phyloP scores from a whole-genome alignment of 2,329 filamentous ascomycete species.

The Fusarium abutilonis region DNA sequence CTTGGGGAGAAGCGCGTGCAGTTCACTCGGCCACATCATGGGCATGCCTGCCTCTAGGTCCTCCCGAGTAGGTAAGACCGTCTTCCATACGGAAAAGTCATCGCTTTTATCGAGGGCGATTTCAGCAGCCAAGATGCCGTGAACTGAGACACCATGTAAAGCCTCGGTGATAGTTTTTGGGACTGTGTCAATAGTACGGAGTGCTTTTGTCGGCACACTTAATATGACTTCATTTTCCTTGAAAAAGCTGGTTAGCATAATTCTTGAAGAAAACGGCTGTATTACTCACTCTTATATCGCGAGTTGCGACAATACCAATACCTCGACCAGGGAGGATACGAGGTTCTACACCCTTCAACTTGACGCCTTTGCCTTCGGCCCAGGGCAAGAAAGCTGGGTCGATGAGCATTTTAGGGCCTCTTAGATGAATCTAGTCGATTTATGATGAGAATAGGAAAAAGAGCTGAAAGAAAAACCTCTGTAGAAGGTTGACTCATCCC shows the following conservation, averaged over 20 bases:
- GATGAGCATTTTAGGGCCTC: constrained; percentile 34
- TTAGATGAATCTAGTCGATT: background rate
- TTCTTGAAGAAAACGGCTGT: background rate
- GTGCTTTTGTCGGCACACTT: constrained; percentile 69
- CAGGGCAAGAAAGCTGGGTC: constrained; percentile 66
- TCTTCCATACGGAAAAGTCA: constrained; percentile 67
- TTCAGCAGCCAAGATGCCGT: constrained; percentile 77
- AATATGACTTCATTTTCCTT: constrained; percentile 68
- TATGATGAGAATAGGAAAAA: background rate
- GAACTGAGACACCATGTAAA: constrained; percentile 69
- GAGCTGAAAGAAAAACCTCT: no score
- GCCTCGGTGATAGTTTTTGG: constrained; percentile 62
- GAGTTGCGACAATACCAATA: constrained; percentile 79
- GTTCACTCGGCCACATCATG: constrained; percentile 58
- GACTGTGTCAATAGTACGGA: constrained; percentile 72
- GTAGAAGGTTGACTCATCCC: constrained; percentile 12
- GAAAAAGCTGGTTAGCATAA: constrained; percentile 3
- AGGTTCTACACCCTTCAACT: constrained; percentile 68
- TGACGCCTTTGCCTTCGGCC: constrained; percentile 60
- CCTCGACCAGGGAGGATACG: constrained; percentile 76
- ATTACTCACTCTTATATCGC: constrained; percentile 67
- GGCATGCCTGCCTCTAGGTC: constrained; percentile 62
- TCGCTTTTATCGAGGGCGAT: constrained; percentile 64
- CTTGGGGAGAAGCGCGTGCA: constrained; percentile 59
- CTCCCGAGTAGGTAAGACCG: constrained; percentile 70